Evolutionary conservation across 352 stramenopile genomes (phyloP).

Genomic region (Thalassiosira livingstoniorum): DNA sequence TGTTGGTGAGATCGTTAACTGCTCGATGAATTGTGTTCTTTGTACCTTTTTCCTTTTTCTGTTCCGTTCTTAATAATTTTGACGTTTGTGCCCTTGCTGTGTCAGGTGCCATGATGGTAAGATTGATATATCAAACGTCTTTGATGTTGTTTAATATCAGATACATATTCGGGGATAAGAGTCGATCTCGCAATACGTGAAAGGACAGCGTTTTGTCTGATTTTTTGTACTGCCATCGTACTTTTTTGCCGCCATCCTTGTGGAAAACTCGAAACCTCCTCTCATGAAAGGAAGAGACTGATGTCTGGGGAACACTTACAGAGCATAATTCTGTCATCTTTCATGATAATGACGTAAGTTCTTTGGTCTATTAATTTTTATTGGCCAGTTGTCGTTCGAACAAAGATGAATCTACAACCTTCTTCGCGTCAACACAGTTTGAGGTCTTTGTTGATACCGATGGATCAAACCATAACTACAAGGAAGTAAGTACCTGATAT

Average conservation of each 20-base stretch:
- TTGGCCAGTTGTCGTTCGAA: too few relatives aligned
- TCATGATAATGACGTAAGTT: constrained; percentile 62
- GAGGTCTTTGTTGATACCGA: constrained; percentile 60
- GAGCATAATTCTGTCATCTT: constrained; percentile 60
- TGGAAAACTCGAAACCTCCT: too few relatives aligned
- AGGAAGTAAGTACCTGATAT: constrained; percentile 35
- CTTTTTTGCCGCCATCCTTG: too few relatives aligned
- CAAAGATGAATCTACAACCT: too few relatives aligned
- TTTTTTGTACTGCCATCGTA: too few relatives aligned
- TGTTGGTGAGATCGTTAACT: constrained; percentile 32
- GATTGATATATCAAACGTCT: too few relatives aligned
- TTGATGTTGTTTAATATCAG: too few relatives aligned
- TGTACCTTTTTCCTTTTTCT: not conserved
- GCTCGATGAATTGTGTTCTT: not conserved
- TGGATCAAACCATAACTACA: constrained; percentile 61
- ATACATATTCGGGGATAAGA: too few relatives aligned
- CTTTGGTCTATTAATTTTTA: too few relatives aligned
- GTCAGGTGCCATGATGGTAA: constrained; percentile 33
- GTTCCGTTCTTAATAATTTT: not conserved
- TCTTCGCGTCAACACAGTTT: too few relatives aligned
- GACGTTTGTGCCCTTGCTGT: not conserved
- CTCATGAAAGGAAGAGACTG: constrained; percentile 43
- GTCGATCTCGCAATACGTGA: too few relatives aligned
- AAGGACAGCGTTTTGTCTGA: not conserved
- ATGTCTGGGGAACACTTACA: constrained; percentile 54